A percentile compares a stretch with the other conserved stretches of the same genome.
Conservation (phyloP, 805 yeast species). For the Barnettozyma wickerhamii region DNA sequence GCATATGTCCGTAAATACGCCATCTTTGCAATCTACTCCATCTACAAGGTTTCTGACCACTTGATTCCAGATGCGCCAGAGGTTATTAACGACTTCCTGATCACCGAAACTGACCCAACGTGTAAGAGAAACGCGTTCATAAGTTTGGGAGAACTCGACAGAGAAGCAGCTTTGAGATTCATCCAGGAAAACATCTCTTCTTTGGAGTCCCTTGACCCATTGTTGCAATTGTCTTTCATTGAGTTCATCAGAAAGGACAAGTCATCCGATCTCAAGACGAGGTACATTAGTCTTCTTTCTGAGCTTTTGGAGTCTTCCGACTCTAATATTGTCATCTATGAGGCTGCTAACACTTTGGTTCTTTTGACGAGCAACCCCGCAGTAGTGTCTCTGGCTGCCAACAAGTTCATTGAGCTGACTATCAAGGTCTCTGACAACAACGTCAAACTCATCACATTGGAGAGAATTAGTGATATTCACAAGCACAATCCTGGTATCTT, state of each 20-base stretch:
- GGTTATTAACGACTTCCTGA: constrained; percentile 65
- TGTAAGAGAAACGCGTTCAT: constrained; percentile 95
- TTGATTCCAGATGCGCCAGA: constrained; percentile 95
- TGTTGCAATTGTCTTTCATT: constrained; percentile 83
- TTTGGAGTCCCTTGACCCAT: constrained; percentile 68
- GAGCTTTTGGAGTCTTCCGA: constrained; percentile 63
- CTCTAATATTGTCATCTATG: constrained; percentile 74
- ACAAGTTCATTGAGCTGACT: constrained; percentile 83
- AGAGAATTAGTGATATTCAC: constrained; percentile 75
- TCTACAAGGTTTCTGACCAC: constrained; percentile 78
- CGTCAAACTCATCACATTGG: constrained; percentile 87
- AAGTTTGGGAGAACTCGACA: constrained; percentile 74
- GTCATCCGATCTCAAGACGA: constrained; percentile 59
- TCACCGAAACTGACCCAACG: constrained; percentile 84
- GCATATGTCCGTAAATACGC: constrained; percentile 98
- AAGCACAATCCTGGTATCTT: constrained; percentile 73
- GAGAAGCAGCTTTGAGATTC: constrained; percentile 80
- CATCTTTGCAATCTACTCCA: constrained; percentile 81
- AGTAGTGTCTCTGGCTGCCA: constrained; percentile 73
- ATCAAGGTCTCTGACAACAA: constrained; percentile 93
- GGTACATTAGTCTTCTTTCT: constrained; percentile 67
- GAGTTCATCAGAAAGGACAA: constrained; percentile 85
- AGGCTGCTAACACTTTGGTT: constrained; percentile 81
- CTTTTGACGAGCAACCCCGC: constrained; percentile 57
- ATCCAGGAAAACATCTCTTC: constrained; percentile 64